phyloP scores from a whole-genome alignment of 176 grass and related monocot genomes.

The Miscanthus lutarioriparius region DNA sequence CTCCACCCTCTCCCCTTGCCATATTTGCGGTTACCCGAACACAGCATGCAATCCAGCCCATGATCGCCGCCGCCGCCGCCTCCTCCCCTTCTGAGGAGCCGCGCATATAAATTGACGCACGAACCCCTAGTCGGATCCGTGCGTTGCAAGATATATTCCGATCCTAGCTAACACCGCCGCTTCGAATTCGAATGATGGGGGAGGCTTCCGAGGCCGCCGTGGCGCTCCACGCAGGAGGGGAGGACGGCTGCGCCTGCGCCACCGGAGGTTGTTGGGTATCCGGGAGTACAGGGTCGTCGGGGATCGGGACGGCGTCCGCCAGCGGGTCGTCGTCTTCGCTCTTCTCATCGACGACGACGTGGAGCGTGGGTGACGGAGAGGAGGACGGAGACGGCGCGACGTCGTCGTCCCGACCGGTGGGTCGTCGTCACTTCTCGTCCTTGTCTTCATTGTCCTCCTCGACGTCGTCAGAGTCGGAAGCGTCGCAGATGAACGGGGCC shows the following conservation, averaged over 20 bases:
- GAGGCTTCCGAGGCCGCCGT: neutral
- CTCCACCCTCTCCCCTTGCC: neutral
- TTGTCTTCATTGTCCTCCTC: slow-evolving; percentile 3
- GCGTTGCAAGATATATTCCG: too few species aligned
- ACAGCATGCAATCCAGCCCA: too few species aligned
- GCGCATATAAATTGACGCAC: too few species aligned
- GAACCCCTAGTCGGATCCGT: too few species aligned
- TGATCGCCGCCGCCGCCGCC: too few species aligned
- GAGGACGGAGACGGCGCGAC: neutral
- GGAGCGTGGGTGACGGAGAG: slow-evolving; percentile 36
- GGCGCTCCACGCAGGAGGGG: neutral
- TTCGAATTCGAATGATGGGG: neutral
- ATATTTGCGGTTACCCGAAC: neutral
- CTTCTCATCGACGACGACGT: slow-evolving; percentile 36
- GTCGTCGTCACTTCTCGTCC: neutral
- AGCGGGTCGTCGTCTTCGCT: neutral
- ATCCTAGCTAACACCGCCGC: too few species aligned
- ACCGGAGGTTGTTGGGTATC: neutral
- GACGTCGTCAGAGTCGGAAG: slow-evolving; percentile 24
- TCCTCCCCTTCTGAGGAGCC: too few species aligned
- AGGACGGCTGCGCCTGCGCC: neutral
- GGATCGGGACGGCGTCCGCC: neutral
- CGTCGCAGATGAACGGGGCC: slow-evolving; percentile 11
- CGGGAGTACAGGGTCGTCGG: neutral
- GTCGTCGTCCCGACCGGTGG: neutral